Percentiles rank a stretch among this genome's conserved stretches.
Conservation (phyloP, 805 yeast species). For the Candida sakaeoensis region DNA sequence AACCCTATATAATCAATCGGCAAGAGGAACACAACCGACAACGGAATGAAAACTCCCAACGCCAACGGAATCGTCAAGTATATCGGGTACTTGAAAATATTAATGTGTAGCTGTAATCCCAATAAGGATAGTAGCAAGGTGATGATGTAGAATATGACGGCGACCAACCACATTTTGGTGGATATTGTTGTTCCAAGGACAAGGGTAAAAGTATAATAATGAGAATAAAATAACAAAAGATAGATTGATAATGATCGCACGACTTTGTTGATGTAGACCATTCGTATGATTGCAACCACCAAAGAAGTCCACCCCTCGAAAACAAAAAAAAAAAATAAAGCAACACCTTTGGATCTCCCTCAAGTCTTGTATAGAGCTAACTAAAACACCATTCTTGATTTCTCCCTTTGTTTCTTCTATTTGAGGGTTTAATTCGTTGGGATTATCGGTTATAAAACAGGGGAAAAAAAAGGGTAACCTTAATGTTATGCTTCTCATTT, state of each 20-base stretch:
- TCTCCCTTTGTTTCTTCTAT: too few species aligned
- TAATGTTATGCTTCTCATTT: too few species aligned
- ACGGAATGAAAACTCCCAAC: conserved; percentile 67
- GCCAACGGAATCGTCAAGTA: conserved; percentile 47
- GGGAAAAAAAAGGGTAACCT: background rate
- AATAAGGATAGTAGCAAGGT: conserved; percentile 25
- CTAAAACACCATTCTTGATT: too few species aligned
- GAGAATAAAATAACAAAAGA: background rate
- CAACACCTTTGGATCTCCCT: too few species aligned
- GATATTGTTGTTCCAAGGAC: background rate
- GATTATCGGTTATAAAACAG: background rate
- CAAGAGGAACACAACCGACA: conserved; percentile 66
- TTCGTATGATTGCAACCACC: too few species aligned
- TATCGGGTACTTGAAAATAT: conserved; percentile 29
- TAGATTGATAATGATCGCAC: conserved; percentile 1
- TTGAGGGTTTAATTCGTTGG: too few species aligned
- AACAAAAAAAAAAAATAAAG: too few species aligned
- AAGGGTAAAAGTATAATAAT: background rate
- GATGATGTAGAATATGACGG: conserved; percentile 24
- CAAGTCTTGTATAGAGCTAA: too few species aligned
- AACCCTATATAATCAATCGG: conserved; percentile 73
- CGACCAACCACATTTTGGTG: conserved; percentile 25
- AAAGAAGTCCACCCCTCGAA: too few species aligned
- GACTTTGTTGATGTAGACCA: background rate
- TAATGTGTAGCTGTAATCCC: conserved; percentile 35